Evolutionary conservation across 345 rosid genomes (phyloP), one percentile per base, ranked within the genome.

Genomic region (Rhizophora mangle): DNA sequence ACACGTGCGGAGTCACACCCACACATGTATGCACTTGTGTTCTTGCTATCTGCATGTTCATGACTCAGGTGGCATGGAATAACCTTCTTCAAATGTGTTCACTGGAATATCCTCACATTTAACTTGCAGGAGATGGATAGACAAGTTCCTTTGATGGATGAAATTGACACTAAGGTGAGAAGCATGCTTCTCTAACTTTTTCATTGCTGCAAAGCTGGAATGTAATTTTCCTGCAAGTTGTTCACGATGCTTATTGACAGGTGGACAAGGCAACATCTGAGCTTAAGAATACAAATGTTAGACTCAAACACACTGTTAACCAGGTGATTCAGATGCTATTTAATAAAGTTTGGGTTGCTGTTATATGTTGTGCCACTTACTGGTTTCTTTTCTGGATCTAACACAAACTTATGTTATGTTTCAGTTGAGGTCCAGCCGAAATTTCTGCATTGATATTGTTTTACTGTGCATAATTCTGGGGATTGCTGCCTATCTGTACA

Each of bases 81-180:
- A 43, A 43, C 49, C 49, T 15, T 13, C 49, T 43, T 43, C 49
- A 43, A 43, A 3, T 13, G 49, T 34, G 49, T 43, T 43, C 46
- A 39, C 46, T 13, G 15, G 16, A 43, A 11, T 13, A 43, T 65
- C 20, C 58, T 58, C 54, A 53, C 64, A 29, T 67, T 65, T 70
- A 66, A 65, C 54, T 71, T 83, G 80, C 89, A 92, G 99, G 99
- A 96, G 74, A 5, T 96, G 70, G 99, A 96, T 74, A 85, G 95
- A 71, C 98, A 96, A 82, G 97, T 92, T 73, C 99, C 98, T 68
- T 71, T 96, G 85, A 87, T 90, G 98, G 99, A 96, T 77, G 99
- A 96, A 84, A 96, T 96, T 68, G 99, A 96, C 82, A 49, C 92
- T 58, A 94, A 94, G 96, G 98, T 86, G 66, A 70, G 73, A 64